Percentiles rank a stretch among this genome's conserved stretches.
phyloP scores from a whole-genome alignment of 768 basidiomycete species.

The Lactarius sanguifluus region DNA sequence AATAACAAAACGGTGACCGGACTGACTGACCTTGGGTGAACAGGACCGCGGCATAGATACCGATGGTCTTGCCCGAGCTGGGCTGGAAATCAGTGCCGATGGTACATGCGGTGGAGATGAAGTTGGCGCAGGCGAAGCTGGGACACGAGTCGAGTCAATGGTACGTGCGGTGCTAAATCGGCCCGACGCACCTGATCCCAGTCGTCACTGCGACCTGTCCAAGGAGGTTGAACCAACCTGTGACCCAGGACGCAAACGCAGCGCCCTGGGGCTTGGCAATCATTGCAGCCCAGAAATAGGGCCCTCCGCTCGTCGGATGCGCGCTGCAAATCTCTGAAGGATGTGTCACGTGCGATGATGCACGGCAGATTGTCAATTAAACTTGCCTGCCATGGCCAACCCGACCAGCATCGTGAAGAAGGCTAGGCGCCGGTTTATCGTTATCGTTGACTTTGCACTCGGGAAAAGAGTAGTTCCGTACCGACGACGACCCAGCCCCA shows the following conservation, averaged over 20 bases:
- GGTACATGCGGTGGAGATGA: conserved; percentile 63
- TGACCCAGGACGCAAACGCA: conserved; percentile 70
- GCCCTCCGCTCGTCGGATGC: conserved; percentile 70
- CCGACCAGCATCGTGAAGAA: conserved; percentile 72
- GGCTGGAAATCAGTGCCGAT: conserved; percentile 60
- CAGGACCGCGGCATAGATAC: conserved; percentile 68
- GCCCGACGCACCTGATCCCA: conserved; percentile 53
- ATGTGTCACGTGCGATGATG: conserved; percentile 1
- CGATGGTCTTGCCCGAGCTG: conserved; percentile 59
- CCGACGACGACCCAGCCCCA: conserved; percentile 71
- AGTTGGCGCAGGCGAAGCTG: conserved; percentile 66
- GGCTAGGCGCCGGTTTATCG: conserved; percentile 37
- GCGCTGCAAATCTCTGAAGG: conserved; percentile 50
- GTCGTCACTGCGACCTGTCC: conserved; percentile 79
- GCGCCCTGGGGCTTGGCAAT: conserved; percentile 56
- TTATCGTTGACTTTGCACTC: background rate
- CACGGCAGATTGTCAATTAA: background rate
- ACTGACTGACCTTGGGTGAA: conserved; percentile 49
- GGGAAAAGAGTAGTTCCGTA: conserved; percentile 35
- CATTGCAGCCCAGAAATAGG: conserved; percentile 84
- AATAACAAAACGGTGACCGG: no score
- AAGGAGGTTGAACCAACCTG: conserved; percentile 73
- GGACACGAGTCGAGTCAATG: background rate
- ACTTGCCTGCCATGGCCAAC: conserved; percentile 68
- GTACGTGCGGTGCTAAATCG: background rate